Conservation (phyloP, 805 yeast species). For the Metschnikowia hibisci region DNA sequence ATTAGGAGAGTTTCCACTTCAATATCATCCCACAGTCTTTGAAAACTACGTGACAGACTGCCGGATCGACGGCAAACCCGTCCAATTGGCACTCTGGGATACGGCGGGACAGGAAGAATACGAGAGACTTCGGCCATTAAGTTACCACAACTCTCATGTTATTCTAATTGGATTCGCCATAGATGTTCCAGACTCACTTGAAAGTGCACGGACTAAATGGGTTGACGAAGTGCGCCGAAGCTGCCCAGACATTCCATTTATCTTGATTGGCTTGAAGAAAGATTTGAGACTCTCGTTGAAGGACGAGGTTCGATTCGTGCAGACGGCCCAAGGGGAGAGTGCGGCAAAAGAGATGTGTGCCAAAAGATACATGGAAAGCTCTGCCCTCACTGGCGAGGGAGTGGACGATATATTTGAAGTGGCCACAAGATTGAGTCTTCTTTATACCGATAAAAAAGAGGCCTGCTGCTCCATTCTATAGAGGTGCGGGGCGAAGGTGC, state of each 20-base stretch:
- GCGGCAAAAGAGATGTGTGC: slow-evolving; percentile 82
- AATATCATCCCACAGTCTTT: slow-evolving; percentile 90
- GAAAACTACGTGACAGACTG: slow-evolving; percentile 94
- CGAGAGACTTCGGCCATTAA: slow-evolving; percentile 81
- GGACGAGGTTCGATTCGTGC: slow-evolving; percentile 46
- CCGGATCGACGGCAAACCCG: slow-evolving; percentile 89
- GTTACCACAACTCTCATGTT: slow-evolving; percentile 83
- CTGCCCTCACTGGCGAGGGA: slow-evolving; percentile 90
- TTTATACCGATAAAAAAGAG: slow-evolving; percentile 31
- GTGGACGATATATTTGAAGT: slow-evolving; percentile 92
- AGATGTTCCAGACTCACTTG: slow-evolving; percentile 79
- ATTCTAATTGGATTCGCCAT: slow-evolving; percentile 83
- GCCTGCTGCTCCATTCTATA: slow-evolving; percentile 35
- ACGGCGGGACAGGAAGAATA: slow-evolving; percentile 97
- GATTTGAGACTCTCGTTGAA: slow-evolving; percentile 57
- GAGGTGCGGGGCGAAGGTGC: slow-evolving; percentile 6
- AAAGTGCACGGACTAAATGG: slow-evolving; percentile 84
- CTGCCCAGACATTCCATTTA: slow-evolving; percentile 75
- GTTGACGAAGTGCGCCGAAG: slow-evolving; percentile 74
- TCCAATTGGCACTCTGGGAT: slow-evolving; percentile 87
- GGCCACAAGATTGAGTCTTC: slow-evolving; percentile 79
- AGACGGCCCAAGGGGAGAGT: slow-evolving; percentile 55
- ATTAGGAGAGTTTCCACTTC: slow-evolving; percentile 87
- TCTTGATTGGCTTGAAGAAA: slow-evolving; percentile 80
- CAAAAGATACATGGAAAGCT: slow-evolving; percentile 77